phyloP scores from a whole-genome alignment of 177 flowering plant genomes.

The Vitis hybrid region DNA sequence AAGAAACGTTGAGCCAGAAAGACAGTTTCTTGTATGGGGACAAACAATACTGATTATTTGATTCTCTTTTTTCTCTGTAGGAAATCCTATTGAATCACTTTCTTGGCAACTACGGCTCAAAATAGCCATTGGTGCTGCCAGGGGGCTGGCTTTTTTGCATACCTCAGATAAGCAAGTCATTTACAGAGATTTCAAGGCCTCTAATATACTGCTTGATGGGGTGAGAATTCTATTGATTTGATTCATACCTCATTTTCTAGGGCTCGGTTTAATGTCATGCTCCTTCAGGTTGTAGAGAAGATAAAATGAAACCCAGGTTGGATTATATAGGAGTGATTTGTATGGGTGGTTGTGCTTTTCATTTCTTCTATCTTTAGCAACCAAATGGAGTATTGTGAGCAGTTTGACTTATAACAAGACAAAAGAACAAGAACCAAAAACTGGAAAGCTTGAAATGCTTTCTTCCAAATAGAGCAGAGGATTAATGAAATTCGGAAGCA shows the following conservation, averaged over 20 bases:
- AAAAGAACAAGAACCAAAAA: no score
- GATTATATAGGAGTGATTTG: no score
- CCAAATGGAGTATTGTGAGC: no score
- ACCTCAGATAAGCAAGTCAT: constrained; percentile 51
- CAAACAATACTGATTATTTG: background rate
- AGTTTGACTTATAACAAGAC: no score
- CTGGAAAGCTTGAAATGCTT: no score
- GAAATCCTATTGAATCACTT: constrained; percentile 44
- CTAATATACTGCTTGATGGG: constrained; percentile 63
- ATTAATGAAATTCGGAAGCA: no score
- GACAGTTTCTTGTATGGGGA: background rate
- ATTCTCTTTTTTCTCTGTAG: constrained; percentile 23
- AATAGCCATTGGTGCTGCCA: constrained; percentile 59
- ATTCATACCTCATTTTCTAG: background rate
- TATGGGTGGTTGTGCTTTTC: no score
- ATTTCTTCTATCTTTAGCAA: no score
- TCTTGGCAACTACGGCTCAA: constrained; percentile 50
- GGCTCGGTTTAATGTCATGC: background rate
- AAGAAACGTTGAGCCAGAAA: constrained; percentile 7
- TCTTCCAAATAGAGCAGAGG: no score
- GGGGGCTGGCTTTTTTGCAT: constrained; percentile 60
- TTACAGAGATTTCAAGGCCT: constrained; percentile 68
- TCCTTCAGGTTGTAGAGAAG: no score
- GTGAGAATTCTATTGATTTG: constrained; percentile 19
- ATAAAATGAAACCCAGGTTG: no score